Percentiles rank a stretch among this genome's conserved stretches.
phyloP scores from a whole-genome alignment of 305 asterid genomes.

The Nicotiana rustica region DNA sequence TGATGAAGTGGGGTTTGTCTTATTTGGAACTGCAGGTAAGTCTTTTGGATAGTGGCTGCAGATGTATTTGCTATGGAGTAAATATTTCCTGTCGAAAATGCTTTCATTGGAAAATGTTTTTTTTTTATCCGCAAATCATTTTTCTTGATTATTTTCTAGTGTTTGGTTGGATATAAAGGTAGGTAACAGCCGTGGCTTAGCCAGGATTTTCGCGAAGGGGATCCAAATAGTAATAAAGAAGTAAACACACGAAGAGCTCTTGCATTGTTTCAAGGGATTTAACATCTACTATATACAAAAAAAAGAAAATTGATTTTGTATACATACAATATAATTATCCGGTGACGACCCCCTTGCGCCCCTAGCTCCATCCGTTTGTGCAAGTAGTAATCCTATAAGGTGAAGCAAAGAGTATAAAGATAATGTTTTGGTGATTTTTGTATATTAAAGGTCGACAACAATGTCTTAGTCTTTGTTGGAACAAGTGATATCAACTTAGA shows the following conservation, averaged over 20 bases:
- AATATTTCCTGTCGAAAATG: not conserved
- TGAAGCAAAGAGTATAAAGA: not conserved
- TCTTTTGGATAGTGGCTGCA: constrained; percentile 7
- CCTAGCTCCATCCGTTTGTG: too few relatives aligned
- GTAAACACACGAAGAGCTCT: too few relatives aligned
- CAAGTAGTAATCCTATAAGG: too few relatives aligned
- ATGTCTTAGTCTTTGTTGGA: not conserved
- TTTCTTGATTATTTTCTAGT: constrained; percentile 13
- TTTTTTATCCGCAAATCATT: not conserved
- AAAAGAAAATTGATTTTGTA: too few relatives aligned
- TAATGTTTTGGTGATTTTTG: constrained; percentile 16
- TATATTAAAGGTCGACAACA: not conserved
- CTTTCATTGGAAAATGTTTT: not conserved
- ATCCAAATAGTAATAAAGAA: too few relatives aligned
- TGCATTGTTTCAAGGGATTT: too few relatives aligned
- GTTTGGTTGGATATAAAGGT: not conserved
- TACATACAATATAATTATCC: too few relatives aligned
- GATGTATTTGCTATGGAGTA: not conserved
- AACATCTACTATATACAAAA: too few relatives aligned
- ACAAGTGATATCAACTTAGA: not conserved
- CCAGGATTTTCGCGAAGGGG: too few relatives aligned
- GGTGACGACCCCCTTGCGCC: too few relatives aligned
- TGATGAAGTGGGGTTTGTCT: constrained; percentile 86
- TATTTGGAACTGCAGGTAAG: constrained; percentile 88
- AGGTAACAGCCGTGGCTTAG: not conserved